Percentiles rank a stretch among this genome's conserved stretches.
Conservation (phyloP, 2,329 filamentous ascomycete genomes). For the Scedosporium boydii region DNA sequence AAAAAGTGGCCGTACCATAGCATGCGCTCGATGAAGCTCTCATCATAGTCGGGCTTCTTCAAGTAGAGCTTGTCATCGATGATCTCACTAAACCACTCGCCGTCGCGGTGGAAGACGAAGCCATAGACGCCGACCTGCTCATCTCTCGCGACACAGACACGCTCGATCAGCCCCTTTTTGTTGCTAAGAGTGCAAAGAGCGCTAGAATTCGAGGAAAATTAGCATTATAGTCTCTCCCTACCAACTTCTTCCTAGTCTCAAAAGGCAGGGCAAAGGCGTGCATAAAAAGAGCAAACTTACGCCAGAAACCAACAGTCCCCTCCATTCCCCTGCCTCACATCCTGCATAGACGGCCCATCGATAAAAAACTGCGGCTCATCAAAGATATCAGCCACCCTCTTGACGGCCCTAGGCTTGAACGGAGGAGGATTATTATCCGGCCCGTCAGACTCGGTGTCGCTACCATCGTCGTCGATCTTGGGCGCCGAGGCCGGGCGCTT, state of each 20-base stretch:
- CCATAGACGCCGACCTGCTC: conserved; percentile 72
- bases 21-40: conserved; percentile 38
- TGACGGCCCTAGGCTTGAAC: conserved; percentile 45
- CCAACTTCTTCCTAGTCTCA: background rate
- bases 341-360: conserved; percentile 65
- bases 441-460: conserved; percentile 9
- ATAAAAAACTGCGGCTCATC: conserved; percentile 68
- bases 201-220: background rate
- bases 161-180: conserved; percentile 61
- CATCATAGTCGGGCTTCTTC: conserved; percentile 52
- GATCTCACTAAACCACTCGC: conserved; percentile 57
- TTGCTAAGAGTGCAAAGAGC: conserved; percentile 69
- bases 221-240: background rate
- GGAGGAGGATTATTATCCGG: background rate
- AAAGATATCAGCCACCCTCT: conserved; percentile 60
- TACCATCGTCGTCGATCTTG: conserved; percentile 8
- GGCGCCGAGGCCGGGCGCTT: conserved; percentile 18
- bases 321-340: conserved; percentile 68
- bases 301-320: conserved; percentile 86
- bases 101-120: conserved; percentile 75
- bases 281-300: background rate
- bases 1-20: conserved; percentile 23
- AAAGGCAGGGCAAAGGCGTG: background rate
- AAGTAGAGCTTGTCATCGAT: conserved; percentile 42
- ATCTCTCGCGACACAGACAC: conserved; percentile 63